A percentile compares a stretch with the other conserved stretches of the same genome.
Conservation (phyloP, 2,329 filamentous ascomycete species). For the Sporothrix brasiliensis region DNA sequence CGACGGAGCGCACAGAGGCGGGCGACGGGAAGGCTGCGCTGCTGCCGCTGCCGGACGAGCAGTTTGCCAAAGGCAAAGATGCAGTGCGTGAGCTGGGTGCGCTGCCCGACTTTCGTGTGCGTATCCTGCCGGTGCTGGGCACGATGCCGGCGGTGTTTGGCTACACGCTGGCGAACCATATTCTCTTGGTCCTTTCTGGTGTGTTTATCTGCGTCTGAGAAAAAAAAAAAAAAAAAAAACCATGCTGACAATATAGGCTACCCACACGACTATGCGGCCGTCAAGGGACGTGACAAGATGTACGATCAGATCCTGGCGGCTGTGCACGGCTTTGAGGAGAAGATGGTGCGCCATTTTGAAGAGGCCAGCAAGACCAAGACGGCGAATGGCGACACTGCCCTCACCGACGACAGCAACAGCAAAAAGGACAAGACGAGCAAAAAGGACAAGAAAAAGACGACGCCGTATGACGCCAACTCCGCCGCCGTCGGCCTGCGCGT, state of each 20-base stretch:
- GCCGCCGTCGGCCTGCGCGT: conserved; percentile 73
- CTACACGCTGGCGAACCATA: conserved; percentile 86
- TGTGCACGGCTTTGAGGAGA: conserved; percentile 78
- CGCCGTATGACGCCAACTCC: conserved; percentile 38
- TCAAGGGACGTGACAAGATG: conserved; percentile 85
- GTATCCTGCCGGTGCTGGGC: conserved; percentile 92
- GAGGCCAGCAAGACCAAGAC: not conserved
- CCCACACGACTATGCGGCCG: conserved; percentile 78
- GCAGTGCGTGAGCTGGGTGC: conserved; percentile 82
- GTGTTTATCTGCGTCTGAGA: conserved; percentile 27
- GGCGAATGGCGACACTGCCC: not conserved
- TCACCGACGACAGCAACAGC: not conserved
- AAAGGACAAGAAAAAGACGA: conserved; percentile 21
- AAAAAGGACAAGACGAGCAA: conserved; percentile 21
- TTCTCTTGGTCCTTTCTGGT: conserved; percentile 75
- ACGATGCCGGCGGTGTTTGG: conserved; percentile 98
- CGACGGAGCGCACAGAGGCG: conserved; percentile 69
- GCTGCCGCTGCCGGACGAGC: conserved; percentile 82
- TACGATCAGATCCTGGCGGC: conserved; percentile 80
- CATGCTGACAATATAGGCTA: conserved; percentile 60
- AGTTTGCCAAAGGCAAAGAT: conserved; percentile 75
- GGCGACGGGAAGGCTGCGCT: conserved; percentile 89
- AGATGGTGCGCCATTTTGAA: conserved; percentile 57
- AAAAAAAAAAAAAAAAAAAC: no score
- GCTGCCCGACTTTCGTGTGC: conserved; percentile 86